Evolutionary conservation across 306 rosid genomes (phyloP).

Genomic region (peach (Prunus persica)): Prunus_persica_NCBIv2 NC_034016.1:15358001-15358500

Average conservation of each 20-base stretch:
- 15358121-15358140: not conserved
- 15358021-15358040: not conserved
- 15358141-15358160: not conserved
- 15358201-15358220: conserved; percentile 32
- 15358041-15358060: not conserved
- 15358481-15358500: conserved; percentile 27
- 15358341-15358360: not conserved
- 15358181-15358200: conserved; percentile 3
- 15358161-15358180: conserved; percentile 6
- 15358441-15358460: conserved; percentile 8
- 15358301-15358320: conserved; percentile 28
- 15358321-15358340: conserved; percentile 13
- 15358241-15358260: conserved; percentile 40
- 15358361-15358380: conserved; percentile 6
- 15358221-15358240: conserved; percentile 34
- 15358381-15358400: conserved; percentile 26
- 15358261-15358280: conserved; percentile 30
- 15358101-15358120: too few relatives aligned
- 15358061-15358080: not conserved
- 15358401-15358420: conserved; percentile 38
- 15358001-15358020: too few relatives aligned
- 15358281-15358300: conserved; percentile 28
- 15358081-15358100: not conserved
- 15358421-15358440: conserved; percentile 1
- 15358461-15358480: conserved; percentile 18